A percentile compares a stretch with the other conserved stretches of the same genome.
These are phyloP conservation scores for Leucosporidium yakuticum DNA, from an alignment of 768 basidiomycete genomes.

Conservation along the genomic window DNA sequence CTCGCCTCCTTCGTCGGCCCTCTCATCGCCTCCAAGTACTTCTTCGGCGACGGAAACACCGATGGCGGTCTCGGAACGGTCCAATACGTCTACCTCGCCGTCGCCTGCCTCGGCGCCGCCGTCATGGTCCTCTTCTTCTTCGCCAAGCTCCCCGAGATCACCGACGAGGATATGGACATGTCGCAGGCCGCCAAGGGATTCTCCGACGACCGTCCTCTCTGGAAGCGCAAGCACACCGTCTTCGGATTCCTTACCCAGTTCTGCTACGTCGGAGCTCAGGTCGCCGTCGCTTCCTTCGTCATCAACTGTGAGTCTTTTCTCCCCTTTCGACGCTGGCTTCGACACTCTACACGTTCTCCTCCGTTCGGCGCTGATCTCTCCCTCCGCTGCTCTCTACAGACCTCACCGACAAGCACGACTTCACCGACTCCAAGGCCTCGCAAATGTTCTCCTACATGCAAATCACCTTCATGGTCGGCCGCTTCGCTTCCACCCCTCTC, in stretches of 20 bases:
- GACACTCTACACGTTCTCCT: neutral
- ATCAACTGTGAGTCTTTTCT: slow-evolving; percentile 26
- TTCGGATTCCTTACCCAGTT: slow-evolving; percentile 38
- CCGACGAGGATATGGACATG: slow-evolving; percentile 31
- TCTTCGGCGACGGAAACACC: slow-evolving; percentile 14
- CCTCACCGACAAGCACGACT: slow-evolving; percentile 32
- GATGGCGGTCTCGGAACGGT: slow-evolving; percentile 30
- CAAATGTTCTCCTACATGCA: slow-evolving; percentile 26
- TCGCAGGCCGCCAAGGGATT: slow-evolving; percentile 8
- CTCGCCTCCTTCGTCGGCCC: slow-evolving; percentile 65
- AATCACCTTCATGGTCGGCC: slow-evolving; percentile 34
- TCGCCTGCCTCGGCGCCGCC: slow-evolving; percentile 37
- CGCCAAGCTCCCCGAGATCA: slow-evolving; percentile 40
- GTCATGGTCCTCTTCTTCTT: slow-evolving; percentile 35
- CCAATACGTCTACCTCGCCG: slow-evolving; percentile 39
- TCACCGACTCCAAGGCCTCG: slow-evolving; percentile 30
- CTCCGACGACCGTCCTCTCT: slow-evolving; percentile 30
- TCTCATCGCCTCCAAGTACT: slow-evolving; percentile 56
- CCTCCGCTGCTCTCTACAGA: too few relatives aligned
- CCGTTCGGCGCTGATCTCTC: neutral
- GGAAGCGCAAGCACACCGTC: slow-evolving; percentile 33
- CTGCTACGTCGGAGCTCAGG: slow-evolving; percentile 41
- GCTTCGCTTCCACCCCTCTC: slow-evolving; percentile 33
- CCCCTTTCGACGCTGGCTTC: slow-evolving; percentile 2
- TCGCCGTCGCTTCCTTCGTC: slow-evolving; percentile 41